These are phyloP conservation scores for Colletotrichum spinosum DNA, from an alignment of 2,329 filamentous ascomycete species.

Conservation along the genomic window DNA sequence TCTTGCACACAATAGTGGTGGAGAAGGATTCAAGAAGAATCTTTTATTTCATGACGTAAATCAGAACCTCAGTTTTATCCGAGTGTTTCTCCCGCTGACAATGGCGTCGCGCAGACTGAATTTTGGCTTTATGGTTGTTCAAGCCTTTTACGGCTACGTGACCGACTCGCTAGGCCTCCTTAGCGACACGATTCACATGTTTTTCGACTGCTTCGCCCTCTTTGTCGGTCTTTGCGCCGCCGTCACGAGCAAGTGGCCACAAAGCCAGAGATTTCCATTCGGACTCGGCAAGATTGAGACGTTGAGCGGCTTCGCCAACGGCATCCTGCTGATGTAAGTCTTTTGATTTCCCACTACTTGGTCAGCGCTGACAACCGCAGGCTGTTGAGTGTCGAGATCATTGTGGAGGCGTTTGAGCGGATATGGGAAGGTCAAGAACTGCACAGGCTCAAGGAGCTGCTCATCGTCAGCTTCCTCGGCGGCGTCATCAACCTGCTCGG, in stretches of 20 bases:
- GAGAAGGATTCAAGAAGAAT: constrained; percentile 95
- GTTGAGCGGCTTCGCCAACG: constrained; percentile 94
- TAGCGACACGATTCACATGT: constrained; percentile 99
- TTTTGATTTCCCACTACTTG: fast-evolving
- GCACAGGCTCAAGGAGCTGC: constrained; percentile 84
- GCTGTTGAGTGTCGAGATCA: constrained; percentile 94
- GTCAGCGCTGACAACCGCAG: constrained; percentile 52
- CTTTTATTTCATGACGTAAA: constrained; percentile 95
- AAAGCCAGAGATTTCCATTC: constrained; percentile 89
- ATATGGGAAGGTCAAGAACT: constrained; percentile 87
- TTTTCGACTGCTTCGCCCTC: constrained; percentile 95
- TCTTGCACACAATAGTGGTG: constrained; percentile 85
- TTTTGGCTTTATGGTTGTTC: constrained; percentile 93
- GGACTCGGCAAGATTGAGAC: constrained; percentile 98
- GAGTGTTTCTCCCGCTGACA: constrained; percentile 31
- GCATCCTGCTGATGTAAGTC: constrained; percentile 87
- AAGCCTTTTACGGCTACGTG: constrained; percentile 92
- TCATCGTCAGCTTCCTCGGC: constrained; percentile 88
- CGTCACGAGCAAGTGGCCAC: constrained; percentile 96
- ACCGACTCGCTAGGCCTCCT: constrained; percentile 95
- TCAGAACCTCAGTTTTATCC: constrained; percentile 15
- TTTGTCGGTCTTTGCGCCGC: constrained; percentile 91
- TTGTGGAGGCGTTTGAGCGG: constrained; percentile 92
- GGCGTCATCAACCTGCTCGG: constrained; percentile 92
- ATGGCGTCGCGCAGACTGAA: constrained; percentile 74